phyloP scores from a whole-genome alignment of 2,329 filamentous ascomycete genomes.

The Ophiostoma ulmi region DNA sequence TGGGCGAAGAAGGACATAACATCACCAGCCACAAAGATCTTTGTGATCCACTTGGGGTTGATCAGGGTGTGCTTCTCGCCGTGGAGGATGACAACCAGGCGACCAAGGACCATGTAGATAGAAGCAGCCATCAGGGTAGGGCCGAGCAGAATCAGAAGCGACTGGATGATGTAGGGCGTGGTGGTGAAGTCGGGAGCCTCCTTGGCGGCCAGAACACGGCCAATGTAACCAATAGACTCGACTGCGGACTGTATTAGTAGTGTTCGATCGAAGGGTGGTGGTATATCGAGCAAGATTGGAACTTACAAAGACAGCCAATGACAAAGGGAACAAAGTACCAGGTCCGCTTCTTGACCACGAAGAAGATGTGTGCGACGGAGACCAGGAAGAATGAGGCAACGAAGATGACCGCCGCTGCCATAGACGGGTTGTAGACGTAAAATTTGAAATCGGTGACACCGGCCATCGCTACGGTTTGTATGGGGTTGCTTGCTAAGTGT shows the following conservation, averaged over 20 bases:
- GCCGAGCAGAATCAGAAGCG: constrained; percentile 34
- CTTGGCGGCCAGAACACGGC: constrained; percentile 27
- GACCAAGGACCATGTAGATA: constrained; percentile 42
- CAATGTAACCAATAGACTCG: constrained; percentile 23
- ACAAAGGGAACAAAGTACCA: constrained; percentile 27
- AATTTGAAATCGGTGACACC: background rate
- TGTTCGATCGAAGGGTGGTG: background rate
- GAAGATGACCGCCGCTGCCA: background rate
- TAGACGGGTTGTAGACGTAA: background rate
- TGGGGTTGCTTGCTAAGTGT: background rate
- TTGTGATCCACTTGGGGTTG: constrained; percentile 42
- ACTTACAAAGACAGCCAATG: constrained; percentile 26
- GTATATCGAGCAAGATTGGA: too few species aligned
- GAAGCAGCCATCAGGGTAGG: constrained; percentile 40
- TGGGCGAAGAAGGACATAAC: constrained; percentile 43
- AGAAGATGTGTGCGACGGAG: background rate
- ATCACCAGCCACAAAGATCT: constrained; percentile 46
- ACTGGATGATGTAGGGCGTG: constrained; percentile 36
- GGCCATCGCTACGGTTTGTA: background rate
- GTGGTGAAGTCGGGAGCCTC: constrained; percentile 31
- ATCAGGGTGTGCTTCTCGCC: constrained; percentile 25
- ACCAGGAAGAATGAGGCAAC: background rate
- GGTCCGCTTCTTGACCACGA: constrained; percentile 19
- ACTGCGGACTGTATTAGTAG: constrained; percentile 16
- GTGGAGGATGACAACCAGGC: constrained; percentile 33